Conservation (phyloP, 805 yeast species). For the Saturnispora ahearnii region DNA sequence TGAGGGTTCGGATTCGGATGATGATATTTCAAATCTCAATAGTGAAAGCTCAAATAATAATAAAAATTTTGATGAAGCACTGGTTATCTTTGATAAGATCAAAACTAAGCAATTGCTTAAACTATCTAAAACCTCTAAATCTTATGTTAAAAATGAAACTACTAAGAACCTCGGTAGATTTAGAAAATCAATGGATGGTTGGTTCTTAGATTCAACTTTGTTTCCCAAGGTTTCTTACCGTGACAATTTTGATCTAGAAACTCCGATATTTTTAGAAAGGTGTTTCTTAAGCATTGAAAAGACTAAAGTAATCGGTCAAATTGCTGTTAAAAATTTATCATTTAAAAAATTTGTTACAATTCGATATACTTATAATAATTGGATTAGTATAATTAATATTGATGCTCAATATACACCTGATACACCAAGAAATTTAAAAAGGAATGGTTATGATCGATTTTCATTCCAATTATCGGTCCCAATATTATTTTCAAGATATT, state of each 20-base stretch:
- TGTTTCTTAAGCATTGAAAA: constrained; percentile 51
- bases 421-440: constrained; percentile 38
- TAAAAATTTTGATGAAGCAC: constrained; percentile 14
- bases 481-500: constrained; percentile 27
- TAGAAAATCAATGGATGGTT: constrained; percentile 23
- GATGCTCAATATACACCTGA: constrained; percentile 55
- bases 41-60: constrained; percentile 11
- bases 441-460: constrained; percentile 59
- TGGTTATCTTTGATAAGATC: constrained; percentile 1
- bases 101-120: constrained; percentile 10
- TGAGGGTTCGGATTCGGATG: constrained; percentile 11
- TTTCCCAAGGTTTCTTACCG: constrained; percentile 38
- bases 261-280: constrained; percentile 55
- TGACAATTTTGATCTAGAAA: constrained; percentile 33
- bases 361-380: constrained; percentile 67
- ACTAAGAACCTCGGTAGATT: constrained; percentile 15
- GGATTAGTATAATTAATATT: constrained; percentile 69
- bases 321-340: constrained; percentile 69
- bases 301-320: constrained; percentile 54
- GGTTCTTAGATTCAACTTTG: constrained; percentile 37
- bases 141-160: constrained; percentile 11
- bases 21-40: constrained; percentile 16
- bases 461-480: constrained; percentile 51
- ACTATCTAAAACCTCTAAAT: constrained; percentile 15
- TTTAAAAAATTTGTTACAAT: constrained; percentile 61